Percentiles rank a stretch among this genome's conserved stretches.
phyloP scores from a whole-genome alignment of 495 filamentous ascomycete genomes.

The Astrothelium subdiscretum region DNA sequence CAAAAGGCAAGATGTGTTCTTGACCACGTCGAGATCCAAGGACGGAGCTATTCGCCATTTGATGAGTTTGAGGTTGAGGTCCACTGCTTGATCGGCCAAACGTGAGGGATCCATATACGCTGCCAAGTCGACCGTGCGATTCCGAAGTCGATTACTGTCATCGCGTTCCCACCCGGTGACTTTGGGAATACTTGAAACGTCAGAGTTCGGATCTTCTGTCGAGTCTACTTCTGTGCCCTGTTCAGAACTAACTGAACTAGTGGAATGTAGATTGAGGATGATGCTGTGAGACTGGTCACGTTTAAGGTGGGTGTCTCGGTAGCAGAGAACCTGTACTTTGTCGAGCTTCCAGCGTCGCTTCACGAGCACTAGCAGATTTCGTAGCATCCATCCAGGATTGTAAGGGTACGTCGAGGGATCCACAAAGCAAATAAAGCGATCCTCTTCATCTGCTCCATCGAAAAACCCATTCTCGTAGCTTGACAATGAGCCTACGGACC shows the following conservation, averaged over 20 bases:
- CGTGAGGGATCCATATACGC: conserved; percentile 83
- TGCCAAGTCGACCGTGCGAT: conserved; percentile 64
- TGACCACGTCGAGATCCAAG: conserved; percentile 78
- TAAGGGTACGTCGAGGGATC: conserved; percentile 84
- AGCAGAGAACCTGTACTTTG: conserved; percentile 78
- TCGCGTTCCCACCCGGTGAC: conserved; percentile 93
- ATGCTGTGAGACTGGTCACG: conserved; percentile 72
- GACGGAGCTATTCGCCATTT: conserved; percentile 93
- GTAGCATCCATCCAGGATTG: conserved; percentile 81
- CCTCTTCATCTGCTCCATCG: conserved; percentile 47
- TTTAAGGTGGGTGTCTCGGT: conserved; percentile 64
- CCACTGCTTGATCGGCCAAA: conserved; percentile 89
- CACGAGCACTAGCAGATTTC: conserved; percentile 82
- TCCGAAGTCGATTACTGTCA: conserved; percentile 57
- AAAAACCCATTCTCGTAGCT: conserved; percentile 86
- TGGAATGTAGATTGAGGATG: conserved; percentile 56
- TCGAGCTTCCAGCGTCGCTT: conserved; percentile 66
- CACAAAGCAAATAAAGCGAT: conserved; percentile 74
- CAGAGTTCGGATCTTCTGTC: conserved; percentile 16
- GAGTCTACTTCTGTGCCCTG: conserved; percentile 10
- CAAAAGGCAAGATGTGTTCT: conserved; percentile 80
- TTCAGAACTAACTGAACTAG: conserved; percentile 15
- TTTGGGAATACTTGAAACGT: conserved; percentile 53
- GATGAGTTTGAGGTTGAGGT: conserved; percentile 95
- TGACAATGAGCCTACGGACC: conserved; percentile 63